A percentile compares a stretch with the other conserved stretches of the same genome.
These are phyloP conservation scores for Pigoraptor vietnamica DNA, from an alignment of 78 protist species.

Conservation along the genomic window DNA sequence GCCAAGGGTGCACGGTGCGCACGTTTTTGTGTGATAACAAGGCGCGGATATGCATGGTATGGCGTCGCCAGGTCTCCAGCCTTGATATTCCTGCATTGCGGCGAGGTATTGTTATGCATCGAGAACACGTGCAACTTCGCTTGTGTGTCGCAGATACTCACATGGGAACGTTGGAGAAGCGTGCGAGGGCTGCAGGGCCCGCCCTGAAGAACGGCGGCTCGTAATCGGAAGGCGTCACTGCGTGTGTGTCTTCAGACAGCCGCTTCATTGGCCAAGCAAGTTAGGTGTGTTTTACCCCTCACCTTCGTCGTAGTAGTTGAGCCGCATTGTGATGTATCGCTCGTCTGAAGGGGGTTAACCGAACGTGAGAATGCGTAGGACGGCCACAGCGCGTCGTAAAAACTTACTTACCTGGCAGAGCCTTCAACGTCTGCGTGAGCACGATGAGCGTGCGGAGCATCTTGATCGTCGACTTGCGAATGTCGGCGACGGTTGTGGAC, in stretches of 20 bases:
- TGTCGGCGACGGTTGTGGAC: background rate
- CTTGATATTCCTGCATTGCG: background rate
- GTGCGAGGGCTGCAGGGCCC: background rate
- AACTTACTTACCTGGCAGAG: background rate
- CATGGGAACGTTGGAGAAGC: background rate
- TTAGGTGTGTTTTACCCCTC: no score
- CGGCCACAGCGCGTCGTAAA: no score
- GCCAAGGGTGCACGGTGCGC: background rate
- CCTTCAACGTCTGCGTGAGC: background rate
- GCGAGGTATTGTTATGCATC: background rate
- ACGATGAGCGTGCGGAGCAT: background rate
- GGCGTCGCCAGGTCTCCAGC: background rate
- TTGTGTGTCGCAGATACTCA: background rate
- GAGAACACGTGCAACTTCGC: background rate
- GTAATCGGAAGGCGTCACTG: background rate
- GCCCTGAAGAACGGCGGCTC: background rate
- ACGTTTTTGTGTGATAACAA: background rate
- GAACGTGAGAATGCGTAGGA: no score
- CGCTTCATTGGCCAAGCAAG: no score
- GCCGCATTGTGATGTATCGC: background rate
- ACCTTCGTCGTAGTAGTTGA: slow-evolving; percentile 3
- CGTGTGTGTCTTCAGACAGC: no score
- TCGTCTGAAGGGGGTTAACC: background rate
- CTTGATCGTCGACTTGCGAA: background rate
- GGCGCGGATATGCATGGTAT: background rate